Evolutionary conservation across 176 grass and related monocot genomes (phyloP).

Genomic region (Zea mays): DNA sequence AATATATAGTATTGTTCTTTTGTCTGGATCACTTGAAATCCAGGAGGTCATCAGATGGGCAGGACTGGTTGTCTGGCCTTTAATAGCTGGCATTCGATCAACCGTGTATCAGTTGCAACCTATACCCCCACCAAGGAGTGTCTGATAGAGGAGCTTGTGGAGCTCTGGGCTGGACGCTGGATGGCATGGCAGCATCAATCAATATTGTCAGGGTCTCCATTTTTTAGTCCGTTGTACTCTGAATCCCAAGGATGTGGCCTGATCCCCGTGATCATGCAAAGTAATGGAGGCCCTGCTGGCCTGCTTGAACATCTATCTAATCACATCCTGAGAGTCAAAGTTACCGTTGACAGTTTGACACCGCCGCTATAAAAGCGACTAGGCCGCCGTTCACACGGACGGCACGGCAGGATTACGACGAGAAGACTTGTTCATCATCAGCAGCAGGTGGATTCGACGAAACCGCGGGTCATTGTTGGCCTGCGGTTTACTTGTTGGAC

Average conservation of each 20-base stretch:
- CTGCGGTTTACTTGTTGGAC: conserved; percentile 25
- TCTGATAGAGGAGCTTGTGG: conserved; percentile 14
- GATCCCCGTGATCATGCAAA: background rate
- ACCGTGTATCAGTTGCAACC: conserved; percentile 5
- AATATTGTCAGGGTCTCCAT: background rate
- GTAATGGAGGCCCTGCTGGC: background rate
- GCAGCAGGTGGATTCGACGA: background rate
- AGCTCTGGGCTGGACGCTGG: background rate
- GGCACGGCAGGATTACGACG: background rate
- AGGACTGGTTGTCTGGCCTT: conserved; percentile 35
- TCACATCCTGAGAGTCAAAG: background rate
- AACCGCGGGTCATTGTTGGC: background rate
- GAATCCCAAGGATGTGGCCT: background rate
- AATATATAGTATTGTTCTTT: background rate
- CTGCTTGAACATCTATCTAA: background rate
- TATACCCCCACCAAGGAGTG: conserved; percentile 9
- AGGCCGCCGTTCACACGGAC: background rate
- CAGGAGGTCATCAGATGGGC: background rate
- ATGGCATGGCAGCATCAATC: background rate
- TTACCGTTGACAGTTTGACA: background rate
- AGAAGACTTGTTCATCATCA: background rate
- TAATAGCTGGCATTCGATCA: conserved; percentile 9
- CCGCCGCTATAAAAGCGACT: background rate
- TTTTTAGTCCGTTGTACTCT: background rate
- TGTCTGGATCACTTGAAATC: background rate